Evolutionary conservation across 2,329 filamentous ascomycete genomes (phyloP), one percentile per base, ranked within the genome.

Genomic region (Phyllosticta ampelicida): DNA sequence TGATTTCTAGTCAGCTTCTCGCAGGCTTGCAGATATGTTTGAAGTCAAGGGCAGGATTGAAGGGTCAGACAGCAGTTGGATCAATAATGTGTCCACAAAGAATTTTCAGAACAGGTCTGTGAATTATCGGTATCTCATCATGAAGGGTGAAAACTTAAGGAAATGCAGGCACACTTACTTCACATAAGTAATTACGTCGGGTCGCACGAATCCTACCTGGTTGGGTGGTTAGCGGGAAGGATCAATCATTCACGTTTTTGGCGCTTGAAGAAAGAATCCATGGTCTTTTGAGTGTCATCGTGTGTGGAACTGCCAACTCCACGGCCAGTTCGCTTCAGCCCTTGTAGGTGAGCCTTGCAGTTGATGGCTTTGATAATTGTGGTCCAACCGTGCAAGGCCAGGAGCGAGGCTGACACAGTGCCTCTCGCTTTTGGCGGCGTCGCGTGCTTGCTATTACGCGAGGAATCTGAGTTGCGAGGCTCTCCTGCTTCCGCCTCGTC

Each of bases 81-180:
- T 85, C 83, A 82, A 85, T 83, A 75, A 60, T 77, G 70, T 77
- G 80, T 87, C 86, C 79, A 87, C 85, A 89, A 78, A 64, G 67
- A 67, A 70, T 69, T 74, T 86, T 89, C 85, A 80, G 86, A 86
- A 86, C 86, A 90, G 86, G 86, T 90, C 86, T 89, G 86, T 89
- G 86, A 86, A 79, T 78, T 80, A 80, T 77, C 74, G 71, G 71
- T 70, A 75, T 76, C 64, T 81, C 79, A 80, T 80, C 79, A 81
- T 76, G 67, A 44, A 18, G 54, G 61, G 62, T 62, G 61, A 61
- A 29, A 52, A 50, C 60, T 26, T 52, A 48, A 53, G 58, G 50
- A 60, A 61, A 58, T 60, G 48, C 61, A 28, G 21, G 48, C 51
- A 18, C 52, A 18, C 26, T 51, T 29, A 62, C 68, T 48, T 54